Evolutionary conservation across 1,284 basidiomycete species (phyloP).

Genomic region (Ceratobasidium sp.): DNA sequence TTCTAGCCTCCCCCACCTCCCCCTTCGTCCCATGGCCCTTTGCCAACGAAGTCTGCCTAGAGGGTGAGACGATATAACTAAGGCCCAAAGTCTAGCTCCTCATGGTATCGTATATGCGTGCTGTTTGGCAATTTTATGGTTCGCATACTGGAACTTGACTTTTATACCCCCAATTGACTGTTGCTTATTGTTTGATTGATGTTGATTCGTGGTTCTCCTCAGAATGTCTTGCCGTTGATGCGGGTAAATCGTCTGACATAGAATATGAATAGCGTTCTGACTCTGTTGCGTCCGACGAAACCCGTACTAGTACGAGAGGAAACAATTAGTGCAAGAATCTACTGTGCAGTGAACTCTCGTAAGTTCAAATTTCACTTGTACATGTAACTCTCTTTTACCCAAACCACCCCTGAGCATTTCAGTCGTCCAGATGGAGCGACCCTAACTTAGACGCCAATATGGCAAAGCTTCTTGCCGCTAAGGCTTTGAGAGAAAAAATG

Average conservation of each 20-base stretch:
- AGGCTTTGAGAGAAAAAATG: too few species aligned
- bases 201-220: background rate
- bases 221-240: background rate
- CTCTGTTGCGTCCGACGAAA: background rate
- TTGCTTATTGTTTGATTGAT: background rate
- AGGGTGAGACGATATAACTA: background rate
- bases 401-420: too few species aligned
- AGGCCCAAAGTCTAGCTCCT: too few species aligned
- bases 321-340: too few species aligned
- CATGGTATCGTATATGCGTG: background rate
- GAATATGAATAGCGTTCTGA: background rate
- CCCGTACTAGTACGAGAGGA: too few species aligned
- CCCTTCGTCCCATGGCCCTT: constrained; percentile 5
- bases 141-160: background rate
- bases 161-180: background rate
- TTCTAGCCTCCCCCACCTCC: too few species aligned
- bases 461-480: too few species aligned
- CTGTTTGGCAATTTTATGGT: background rate
- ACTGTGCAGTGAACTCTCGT: background rate
- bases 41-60: constrained; percentile 18
- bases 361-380: too few species aligned
- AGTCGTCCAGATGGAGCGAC: too few species aligned
- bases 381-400: too few species aligned
- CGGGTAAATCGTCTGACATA: background rate
- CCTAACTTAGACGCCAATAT: too few species aligned